Percentiles rank a stretch among this genome's conserved stretches.
These are phyloP conservation scores for Pleurotus ostreatus DNA, from an alignment of 768 basidiomycete species.

Conservation along the genomic window DNA sequence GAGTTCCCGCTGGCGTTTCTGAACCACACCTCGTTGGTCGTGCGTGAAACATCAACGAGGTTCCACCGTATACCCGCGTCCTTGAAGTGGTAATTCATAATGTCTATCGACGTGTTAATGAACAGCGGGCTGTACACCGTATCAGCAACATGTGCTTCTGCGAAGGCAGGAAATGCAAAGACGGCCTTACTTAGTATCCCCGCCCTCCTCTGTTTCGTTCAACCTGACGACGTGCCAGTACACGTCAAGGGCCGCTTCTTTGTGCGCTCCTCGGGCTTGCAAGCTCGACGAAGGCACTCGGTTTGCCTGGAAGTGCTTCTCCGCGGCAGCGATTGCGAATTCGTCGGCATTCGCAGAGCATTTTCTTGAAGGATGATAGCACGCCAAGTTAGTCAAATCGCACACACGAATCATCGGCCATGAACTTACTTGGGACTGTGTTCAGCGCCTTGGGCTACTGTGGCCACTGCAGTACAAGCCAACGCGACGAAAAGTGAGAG, in stretches of 20 bases:
- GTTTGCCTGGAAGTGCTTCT: neutral
- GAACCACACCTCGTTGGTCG: conserved; percentile 1
- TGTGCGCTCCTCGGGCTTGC: neutral
- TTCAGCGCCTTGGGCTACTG: too few species aligned
- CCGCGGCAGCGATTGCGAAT: neutral
- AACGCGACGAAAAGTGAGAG: too few species aligned
- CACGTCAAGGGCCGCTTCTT: neutral
- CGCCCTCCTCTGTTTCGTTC: neutral
- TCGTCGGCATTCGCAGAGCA: neutral
- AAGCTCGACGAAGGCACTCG: neutral
- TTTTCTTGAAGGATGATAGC: neutral
- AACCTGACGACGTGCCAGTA: conserved; percentile 1
- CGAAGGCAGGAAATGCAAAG: neutral
- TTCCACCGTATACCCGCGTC: neutral
- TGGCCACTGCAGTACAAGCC: too few species aligned
- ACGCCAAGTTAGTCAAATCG: too few species aligned
- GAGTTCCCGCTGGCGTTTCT: neutral
- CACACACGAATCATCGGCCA: too few species aligned
- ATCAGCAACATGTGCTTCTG: too few species aligned
- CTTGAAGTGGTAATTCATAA: conserved; percentile 4
- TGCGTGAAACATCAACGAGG: neutral
- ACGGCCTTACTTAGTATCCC: neutral
- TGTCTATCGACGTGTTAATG: neutral
- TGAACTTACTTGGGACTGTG: too few species aligned
- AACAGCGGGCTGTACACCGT: neutral